Evolutionary conservation across 306 rosid genomes (phyloP).

Genomic region (Cucurbita moschata): DNA sequence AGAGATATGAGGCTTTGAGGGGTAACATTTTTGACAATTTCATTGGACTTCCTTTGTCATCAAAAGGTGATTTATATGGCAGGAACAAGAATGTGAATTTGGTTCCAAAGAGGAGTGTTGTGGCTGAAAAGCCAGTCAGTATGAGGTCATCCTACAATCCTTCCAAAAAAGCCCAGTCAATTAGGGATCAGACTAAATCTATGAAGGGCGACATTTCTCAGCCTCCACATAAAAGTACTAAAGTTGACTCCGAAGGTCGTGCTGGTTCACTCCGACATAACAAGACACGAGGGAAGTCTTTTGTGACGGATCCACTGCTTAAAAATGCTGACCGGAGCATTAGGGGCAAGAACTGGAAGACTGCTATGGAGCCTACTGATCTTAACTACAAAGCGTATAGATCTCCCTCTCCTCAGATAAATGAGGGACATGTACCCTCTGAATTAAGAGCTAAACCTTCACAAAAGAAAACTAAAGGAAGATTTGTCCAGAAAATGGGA

Average conservation of each 20-base stretch:
- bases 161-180: constrained; percentile 41
- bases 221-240: constrained; percentile 20
- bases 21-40: constrained; percentile 42
- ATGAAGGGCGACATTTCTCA: constrained; percentile 31
- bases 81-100: constrained; percentile 30
- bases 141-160: constrained; percentile 33
- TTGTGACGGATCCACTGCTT: constrained; percentile 36
- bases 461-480: constrained; percentile 45
- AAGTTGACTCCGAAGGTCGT: constrained; percentile 32
- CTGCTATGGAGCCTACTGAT: constrained; percentile 62
- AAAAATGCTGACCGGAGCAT: constrained; percentile 44
- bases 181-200: constrained; percentile 36
- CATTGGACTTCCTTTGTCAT: constrained; percentile 37
- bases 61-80: constrained; percentile 46
- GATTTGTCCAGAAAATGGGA: constrained; percentile 39
- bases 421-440: constrained; percentile 36
- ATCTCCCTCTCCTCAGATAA: constrained; percentile 63
- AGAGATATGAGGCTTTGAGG: constrained; percentile 40
- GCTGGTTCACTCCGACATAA: constrained; percentile 27
- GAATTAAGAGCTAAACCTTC: constrained; percentile 45
- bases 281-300: constrained; percentile 36
- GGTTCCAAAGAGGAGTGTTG: constrained; percentile 31
- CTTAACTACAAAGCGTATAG: constrained; percentile 40
- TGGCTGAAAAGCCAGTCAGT: constrained; percentile 39
- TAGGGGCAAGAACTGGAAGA: constrained; percentile 59